Evolutionary conservation across 2,329 filamentous ascomycete species (phyloP).

Genomic region (Cladosporium oxysporum): DNA sequence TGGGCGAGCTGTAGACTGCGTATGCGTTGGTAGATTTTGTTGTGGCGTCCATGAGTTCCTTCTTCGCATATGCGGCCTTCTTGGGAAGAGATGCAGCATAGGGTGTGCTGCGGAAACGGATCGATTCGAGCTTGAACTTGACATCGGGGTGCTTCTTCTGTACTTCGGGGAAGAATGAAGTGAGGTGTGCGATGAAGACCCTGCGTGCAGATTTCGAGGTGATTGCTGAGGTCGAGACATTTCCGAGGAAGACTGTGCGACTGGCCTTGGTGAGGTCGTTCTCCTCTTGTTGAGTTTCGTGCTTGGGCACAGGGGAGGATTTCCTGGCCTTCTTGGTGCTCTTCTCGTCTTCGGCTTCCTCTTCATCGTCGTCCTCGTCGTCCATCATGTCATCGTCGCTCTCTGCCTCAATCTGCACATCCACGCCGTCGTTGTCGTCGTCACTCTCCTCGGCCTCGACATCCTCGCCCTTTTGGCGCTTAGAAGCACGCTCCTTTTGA

Average conservation of each 20-base stretch:
- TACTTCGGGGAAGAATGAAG: conserved; percentile 66
- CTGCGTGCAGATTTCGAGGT: conserved; percentile 80
- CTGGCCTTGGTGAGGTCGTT: conserved; percentile 78
- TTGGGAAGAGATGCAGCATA: conserved; percentile 83
- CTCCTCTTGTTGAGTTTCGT: conserved; percentile 51
- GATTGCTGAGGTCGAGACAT: conserved; percentile 82
- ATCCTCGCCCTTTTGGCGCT: conserved; percentile 35
- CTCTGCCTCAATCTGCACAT: conserved; percentile 23
- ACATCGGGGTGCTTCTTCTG: conserved; percentile 43
- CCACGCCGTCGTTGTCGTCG: conserved; percentile 26
- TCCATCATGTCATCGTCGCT: conserved; percentile 29
- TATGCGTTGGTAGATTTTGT: conserved; percentile 95
- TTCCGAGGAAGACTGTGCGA: conserved; percentile 89
- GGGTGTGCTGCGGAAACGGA: conserved; percentile 91
- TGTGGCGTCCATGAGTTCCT: conserved; percentile 85
- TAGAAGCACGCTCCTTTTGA: conserved; percentile 33
- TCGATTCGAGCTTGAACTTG: conserved; percentile 72
- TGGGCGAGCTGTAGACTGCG: conserved; percentile 76
- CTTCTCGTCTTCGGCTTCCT: conserved; percentile 38
- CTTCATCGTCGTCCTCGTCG: conserved; percentile 37
- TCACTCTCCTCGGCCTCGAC: conserved; percentile 29
- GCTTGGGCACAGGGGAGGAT: conserved; percentile 58
- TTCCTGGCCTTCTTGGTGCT: conserved; percentile 30
- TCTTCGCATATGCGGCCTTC: conserved; percentile 90
- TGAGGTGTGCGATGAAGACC: conserved; percentile 72